Evolutionary conservation across 805 yeast species (phyloP).

Genomic region (Tetrapisispora phaffii): DNA sequence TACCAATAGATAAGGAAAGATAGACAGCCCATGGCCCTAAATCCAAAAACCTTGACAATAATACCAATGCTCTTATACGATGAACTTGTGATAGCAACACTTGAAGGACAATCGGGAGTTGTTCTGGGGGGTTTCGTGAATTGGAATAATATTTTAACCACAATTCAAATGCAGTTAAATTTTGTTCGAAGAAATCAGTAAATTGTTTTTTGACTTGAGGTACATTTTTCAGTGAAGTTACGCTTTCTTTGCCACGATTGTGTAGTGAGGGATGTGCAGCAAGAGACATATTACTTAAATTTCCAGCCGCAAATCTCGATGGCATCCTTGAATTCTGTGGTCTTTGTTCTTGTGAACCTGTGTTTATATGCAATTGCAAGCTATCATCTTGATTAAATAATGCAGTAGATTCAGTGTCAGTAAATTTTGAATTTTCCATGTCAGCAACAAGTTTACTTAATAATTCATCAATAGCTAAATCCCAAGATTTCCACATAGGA

Average conservation of each 20-base stretch:
- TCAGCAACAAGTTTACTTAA: constrained; percentile 55
- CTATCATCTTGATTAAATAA: constrained; percentile 21
- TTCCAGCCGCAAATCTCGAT: constrained; percentile 26
- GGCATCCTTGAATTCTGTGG: constrained; percentile 11
- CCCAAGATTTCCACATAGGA: constrained; percentile 98
- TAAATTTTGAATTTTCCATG: constrained; percentile 28
- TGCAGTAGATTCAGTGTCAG: constrained; percentile 21
- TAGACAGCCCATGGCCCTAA: constrained; percentile 98
- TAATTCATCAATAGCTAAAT: constrained; percentile 90
- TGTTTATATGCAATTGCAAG: constrained; percentile 6
- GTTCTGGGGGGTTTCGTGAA: constrained; percentile 83
- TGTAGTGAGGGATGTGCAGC: constrained; percentile 22
- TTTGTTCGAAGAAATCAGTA: constrained; percentile 92
- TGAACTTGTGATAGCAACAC: constrained; percentile 91
- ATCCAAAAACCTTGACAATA: constrained; percentile 79
- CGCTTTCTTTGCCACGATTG: constrained; percentile 9
- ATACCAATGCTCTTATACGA: constrained; percentile 74
- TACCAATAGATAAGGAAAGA: constrained; percentile 84
- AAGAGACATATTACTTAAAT: constrained; percentile 31
- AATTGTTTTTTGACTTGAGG: constrained; percentile 52
- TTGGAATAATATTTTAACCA: constrained; percentile 91
- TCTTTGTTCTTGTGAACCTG: neutral
- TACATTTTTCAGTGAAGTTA: constrained; percentile 6
- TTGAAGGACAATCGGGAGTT: constrained; percentile 85
- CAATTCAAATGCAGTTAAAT: constrained; percentile 87